Percentiles rank a stretch among this genome's conserved stretches.
Conservation (phyloP, 148 eudicot genomes). For the Silene uniflora region DNA sequence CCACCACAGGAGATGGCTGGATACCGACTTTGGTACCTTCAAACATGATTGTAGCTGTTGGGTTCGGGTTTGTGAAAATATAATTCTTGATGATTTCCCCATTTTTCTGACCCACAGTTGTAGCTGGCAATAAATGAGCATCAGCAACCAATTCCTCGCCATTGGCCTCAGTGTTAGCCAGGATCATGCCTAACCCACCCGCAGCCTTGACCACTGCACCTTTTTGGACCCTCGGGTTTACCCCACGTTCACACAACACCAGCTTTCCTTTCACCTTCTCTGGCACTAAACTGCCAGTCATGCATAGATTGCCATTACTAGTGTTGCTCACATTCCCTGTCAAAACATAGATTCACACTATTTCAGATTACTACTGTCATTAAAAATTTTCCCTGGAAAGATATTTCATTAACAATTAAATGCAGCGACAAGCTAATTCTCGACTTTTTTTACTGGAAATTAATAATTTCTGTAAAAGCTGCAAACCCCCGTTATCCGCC, state of each 20-base stretch:
- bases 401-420: too few relatives aligned
- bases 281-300: constrained; percentile 43
- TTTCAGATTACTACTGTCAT: constrained; percentile 3
- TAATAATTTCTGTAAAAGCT: too few relatives aligned
- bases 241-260: constrained; percentile 64
- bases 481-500: not conserved
- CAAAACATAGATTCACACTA: constrained; percentile 14
- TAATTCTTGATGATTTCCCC: constrained; percentile 46
- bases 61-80: constrained; percentile 31
- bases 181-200: constrained; percentile 61
- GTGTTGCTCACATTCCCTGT: constrained; percentile 46
- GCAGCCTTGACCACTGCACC: constrained; percentile 63
- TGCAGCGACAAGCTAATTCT: too few relatives aligned
- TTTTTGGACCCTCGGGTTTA: constrained; percentile 48
- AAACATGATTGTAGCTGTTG: constrained; percentile 45
- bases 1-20: constrained; percentile 59
- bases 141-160: constrained; percentile 68
- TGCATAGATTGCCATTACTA: constrained; percentile 43
- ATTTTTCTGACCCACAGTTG: constrained; percentile 40
- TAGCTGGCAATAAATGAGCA: constrained; percentile 57
- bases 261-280: constrained; percentile 54
- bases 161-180: constrained; percentile 50
- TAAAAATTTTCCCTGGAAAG: not conserved
- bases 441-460: too few relatives aligned
- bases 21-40: constrained; percentile 54